Conservation (phyloP, 163 green algal genomes). For the Chlorella variabilis region DNA sequence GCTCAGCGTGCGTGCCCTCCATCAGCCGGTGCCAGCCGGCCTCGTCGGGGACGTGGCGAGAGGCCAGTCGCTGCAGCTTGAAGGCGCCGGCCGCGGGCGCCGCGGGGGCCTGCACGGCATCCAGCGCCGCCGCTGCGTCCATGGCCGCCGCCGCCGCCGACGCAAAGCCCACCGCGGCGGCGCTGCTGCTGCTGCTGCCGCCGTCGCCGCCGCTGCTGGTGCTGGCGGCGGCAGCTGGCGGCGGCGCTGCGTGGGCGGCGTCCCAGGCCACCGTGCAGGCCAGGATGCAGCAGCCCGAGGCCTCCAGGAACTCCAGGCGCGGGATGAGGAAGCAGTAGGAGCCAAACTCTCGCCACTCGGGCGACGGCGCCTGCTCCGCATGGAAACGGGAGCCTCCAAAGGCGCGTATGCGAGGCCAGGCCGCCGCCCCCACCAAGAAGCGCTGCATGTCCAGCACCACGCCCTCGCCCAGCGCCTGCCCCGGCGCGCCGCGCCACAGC, state of each 20-base stretch:
- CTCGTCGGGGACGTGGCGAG: constrained; percentile 58
- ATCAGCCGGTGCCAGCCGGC: constrained; percentile 62
- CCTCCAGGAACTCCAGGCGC: constrained; percentile 79
- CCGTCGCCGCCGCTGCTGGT: neutral
- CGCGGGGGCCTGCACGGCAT: constrained; percentile 1
- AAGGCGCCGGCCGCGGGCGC: constrained; percentile 30
- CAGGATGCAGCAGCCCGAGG: constrained; percentile 61
- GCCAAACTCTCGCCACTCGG: constrained; percentile 89
- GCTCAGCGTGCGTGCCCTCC: constrained; percentile 46
- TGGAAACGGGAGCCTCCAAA: constrained; percentile 88
- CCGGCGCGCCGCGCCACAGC: constrained; percentile 74
- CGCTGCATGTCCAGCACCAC: constrained; percentile 69
- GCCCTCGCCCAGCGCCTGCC: constrained; percentile 51
- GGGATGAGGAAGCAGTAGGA: constrained; percentile 89
- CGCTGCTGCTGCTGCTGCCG: constrained; percentile 24
- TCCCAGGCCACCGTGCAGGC: constrained; percentile 89
- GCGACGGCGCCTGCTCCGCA: constrained; percentile 33
- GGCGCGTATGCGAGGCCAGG: constrained; percentile 68
- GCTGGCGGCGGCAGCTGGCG: neutral
- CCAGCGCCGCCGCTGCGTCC: constrained; percentile 38
- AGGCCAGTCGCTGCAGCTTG: constrained; percentile 25
- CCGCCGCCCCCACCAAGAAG: constrained; percentile 68
- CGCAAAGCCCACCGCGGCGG: constrained; percentile 23
- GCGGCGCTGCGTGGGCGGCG: neutral
- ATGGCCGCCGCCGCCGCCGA: constrained; percentile 31